Base-by-base conservation (phyloP, 352 stramenopile species). In the Globisporangium parvum region DNA sequence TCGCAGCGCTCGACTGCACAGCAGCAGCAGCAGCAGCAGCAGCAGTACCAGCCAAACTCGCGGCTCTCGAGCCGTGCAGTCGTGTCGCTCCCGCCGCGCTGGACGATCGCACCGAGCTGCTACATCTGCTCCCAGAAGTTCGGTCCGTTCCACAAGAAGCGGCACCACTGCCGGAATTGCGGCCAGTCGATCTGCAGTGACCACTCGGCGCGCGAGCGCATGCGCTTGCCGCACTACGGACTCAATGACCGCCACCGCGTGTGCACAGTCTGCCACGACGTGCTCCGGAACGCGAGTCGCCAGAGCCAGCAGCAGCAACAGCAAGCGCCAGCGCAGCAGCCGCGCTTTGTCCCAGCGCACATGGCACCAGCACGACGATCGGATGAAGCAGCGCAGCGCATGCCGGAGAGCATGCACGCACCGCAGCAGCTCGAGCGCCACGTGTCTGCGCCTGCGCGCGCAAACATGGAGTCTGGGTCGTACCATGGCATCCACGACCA, bases 111-210 rank as follows among this genome's bases (percentile, higher is more conserved):
- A 3, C 73, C 72, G 1, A 93, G 82, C 48, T 95, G 85, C 64
- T 80, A 88, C 59, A 92, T 95, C 51, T 95, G 85, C 60, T 81
- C 79, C 44, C 77, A 78, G 40, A 95, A 91, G 57, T 95, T 89
- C 55, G 26, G n/a, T 2, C 69, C 64, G 41, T 63, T 75, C 2
- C 89, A 91, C 60, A 88, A 86, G 65, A 93, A 92, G 66, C 80
- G 85, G 20, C 85, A 95, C 65, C 85, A 95, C 64, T 95, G 85
- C 57, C 80, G 85, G 33, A 95, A 95, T 62, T 95, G 85, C 46
- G 85, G 85, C 0, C 80, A 92, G 64, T 91, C 85, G 9, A 90
- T 95, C 55, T 95, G 85, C 51, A 71, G 80, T 3, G 80, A 92
- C 44, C 85, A 95, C 69, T 95, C 85, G 47, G 85, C 85, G 39